Percentiles rank a stretch among this genome's conserved stretches.
These are phyloP conservation scores for Colletotrichum echinochloae DNA, from an alignment of 2,329 filamentous ascomycete species.

Conservation along the genomic window DNA sequence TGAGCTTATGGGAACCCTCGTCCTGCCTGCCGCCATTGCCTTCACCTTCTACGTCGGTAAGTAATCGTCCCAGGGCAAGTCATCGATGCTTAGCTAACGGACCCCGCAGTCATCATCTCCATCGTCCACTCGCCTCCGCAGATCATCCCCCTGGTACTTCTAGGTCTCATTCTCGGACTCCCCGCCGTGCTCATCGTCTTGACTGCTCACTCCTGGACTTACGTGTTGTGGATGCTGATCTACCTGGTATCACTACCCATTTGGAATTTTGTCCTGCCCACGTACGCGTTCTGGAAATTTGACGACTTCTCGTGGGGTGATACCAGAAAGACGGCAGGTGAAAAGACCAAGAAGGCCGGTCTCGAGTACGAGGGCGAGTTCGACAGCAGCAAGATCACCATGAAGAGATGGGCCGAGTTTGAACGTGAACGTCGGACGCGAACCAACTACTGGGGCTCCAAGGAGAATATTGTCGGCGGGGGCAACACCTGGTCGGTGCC, in stretches of 20 bases:
- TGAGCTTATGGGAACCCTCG: conserved; percentile 92
- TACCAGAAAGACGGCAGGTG: conserved; percentile 92
- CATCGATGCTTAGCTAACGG: conserved; percentile 16
- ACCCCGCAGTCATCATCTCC: conserved; percentile 78
- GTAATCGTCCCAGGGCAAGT: conserved; percentile 50
- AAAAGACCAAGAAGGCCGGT: conserved; percentile 87
- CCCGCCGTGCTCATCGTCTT: conserved; percentile 92
- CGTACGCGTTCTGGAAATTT: conserved; percentile 99
- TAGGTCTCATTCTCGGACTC: conserved; percentile 91
- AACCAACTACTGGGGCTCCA: conserved; percentile 64
- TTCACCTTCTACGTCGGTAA: conserved; percentile 97
- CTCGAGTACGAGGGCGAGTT: conserved; percentile 95
- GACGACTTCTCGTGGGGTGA: conserved; percentile 99
- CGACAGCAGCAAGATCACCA: conserved; percentile 98
- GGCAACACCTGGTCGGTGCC: conserved; percentile 58
- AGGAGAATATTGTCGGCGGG: conserved; percentile 62
- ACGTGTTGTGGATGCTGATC: conserved; percentile 96
- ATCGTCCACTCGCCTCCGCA: conserved; percentile 83
- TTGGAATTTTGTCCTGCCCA: conserved; percentile 96
- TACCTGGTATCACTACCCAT: conserved; percentile 93
- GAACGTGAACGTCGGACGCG: conserved; percentile 73
- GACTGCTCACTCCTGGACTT: conserved; percentile 92
- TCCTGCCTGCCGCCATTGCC: conserved; percentile 93
- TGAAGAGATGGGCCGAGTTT: conserved; percentile 99
- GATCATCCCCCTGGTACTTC: conserved; percentile 88